phyloP scores from a whole-genome alignment of 106 monocot genomes.

The Ottelia alismoides region DNA sequence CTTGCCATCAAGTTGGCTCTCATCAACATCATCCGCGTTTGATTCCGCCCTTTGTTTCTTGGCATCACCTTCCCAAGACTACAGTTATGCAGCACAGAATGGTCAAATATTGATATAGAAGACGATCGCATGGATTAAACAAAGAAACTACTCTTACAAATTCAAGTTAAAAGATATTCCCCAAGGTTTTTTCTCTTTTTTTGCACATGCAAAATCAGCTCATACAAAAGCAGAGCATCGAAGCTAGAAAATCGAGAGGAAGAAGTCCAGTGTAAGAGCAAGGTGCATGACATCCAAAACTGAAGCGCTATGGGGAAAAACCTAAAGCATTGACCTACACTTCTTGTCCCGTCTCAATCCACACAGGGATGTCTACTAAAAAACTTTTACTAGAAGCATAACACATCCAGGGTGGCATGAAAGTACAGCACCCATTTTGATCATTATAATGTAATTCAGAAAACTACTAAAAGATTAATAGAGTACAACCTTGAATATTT shows the following conservation, averaged over 20 bases:
- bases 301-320: too few relatives aligned
- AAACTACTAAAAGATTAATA: not conserved
- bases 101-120: not conserved
- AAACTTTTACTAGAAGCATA: not conserved
- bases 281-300: too few relatives aligned
- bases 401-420: too few relatives aligned
- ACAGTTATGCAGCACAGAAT: not conserved
- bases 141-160: not conserved
- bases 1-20: not conserved
- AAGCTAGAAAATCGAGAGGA: too few relatives aligned
- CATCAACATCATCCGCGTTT: constrained; percentile 14
- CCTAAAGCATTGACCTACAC: too few relatives aligned
- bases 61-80: constrained; percentile 14
- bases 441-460: too few relatives aligned
- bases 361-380: not conserved
- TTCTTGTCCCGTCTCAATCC: too few relatives aligned
- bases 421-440: too few relatives aligned
- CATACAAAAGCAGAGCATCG: not conserved
- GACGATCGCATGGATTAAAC: not conserved
- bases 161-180: not conserved
- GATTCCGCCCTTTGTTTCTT: constrained; percentile 21
- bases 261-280: too few relatives aligned
- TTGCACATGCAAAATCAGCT: not conserved
- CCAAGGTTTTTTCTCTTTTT: not conserved
- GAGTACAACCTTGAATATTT: not conserved